A percentile compares a stretch with the other conserved stretches of the same genome.
phyloP scores from a whole-genome alignment of 192 early-diverging fungal genomes.

The Entomortierella chlamydospora region DNA sequence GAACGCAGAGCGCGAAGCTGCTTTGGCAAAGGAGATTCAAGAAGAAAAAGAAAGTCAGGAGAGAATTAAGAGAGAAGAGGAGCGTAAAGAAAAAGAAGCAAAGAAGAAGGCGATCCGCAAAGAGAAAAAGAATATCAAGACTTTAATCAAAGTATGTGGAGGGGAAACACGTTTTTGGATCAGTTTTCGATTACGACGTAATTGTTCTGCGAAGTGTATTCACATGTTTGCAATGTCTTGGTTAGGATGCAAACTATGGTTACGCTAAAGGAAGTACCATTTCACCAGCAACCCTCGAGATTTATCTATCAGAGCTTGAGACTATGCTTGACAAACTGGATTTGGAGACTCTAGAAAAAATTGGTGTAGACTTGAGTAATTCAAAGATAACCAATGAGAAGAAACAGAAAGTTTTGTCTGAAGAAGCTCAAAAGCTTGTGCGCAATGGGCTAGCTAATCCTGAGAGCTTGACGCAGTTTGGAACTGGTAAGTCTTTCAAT shows the following conservation, averaged over 20 bases:
- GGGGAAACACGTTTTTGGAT: background rate
- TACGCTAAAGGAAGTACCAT: constrained; percentile 30
- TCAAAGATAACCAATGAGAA: constrained; percentile 24
- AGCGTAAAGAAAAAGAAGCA: constrained; percentile 62
- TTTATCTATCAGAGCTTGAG: constrained; percentile 65
- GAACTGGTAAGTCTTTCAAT: constrained; percentile 28
- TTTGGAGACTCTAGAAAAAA: constrained; percentile 51
- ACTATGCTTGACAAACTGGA: constrained; percentile 64
- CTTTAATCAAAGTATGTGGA: constrained; percentile 55
- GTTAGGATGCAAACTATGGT: constrained; percentile 58
- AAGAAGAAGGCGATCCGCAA: constrained; percentile 71
- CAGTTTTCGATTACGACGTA: background rate
- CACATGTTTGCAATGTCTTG: background rate
- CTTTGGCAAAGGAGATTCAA: constrained; percentile 43
- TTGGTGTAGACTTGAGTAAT: constrained; percentile 45
- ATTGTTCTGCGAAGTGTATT: background rate
- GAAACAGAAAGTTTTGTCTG: constrained; percentile 42
- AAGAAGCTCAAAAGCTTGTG: constrained; percentile 45
- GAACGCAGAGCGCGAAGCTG: constrained; percentile 49
- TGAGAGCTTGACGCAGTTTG: constrained; percentile 52
- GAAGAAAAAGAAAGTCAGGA: constrained; percentile 58
- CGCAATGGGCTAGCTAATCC: constrained; percentile 32
- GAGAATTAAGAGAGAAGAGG: constrained; percentile 66
- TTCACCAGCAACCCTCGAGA: constrained; percentile 38
- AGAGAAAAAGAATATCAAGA: constrained; percentile 78